These are phyloP conservation scores for Stagonosporopsis chrysanthemi DNA, from an alignment of 2,329 filamentous ascomycete genomes.

Conservation along the genomic window DNA sequence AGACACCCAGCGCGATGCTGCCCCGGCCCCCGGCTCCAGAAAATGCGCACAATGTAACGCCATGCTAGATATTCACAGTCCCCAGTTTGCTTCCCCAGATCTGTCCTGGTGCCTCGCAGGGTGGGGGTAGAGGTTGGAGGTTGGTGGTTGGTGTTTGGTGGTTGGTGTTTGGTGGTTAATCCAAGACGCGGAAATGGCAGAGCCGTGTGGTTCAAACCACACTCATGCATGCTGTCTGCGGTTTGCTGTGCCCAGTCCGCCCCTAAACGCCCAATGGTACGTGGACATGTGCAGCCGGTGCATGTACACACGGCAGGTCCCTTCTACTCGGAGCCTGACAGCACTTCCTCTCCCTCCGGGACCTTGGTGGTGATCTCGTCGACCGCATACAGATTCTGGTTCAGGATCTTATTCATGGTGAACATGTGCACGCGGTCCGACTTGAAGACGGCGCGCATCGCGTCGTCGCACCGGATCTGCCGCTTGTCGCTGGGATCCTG, in stretches of 20 bases:
- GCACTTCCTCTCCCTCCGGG: neutral
- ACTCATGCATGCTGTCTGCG: neutral
- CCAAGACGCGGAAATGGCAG: too few species aligned
- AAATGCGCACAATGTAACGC: constrained; percentile 18
- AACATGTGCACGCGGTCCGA: constrained; percentile 95
- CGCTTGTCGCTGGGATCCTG: constrained; percentile 92
- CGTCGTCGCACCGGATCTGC: constrained; percentile 91
- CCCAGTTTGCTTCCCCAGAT: neutral
- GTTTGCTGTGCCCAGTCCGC: neutral
- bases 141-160: too few species aligned
- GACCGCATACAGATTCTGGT: constrained; percentile 84
- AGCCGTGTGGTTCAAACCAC: too few species aligned
- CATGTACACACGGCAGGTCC: neutral
- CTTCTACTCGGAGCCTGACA: neutral
- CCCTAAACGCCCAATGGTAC: neutral
- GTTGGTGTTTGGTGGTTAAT: too few species aligned
- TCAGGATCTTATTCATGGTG: constrained; percentile 97
- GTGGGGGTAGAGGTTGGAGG: too few species aligned
- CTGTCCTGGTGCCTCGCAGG: neutral
- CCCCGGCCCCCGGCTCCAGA: neutral
- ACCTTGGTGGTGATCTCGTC: constrained; percentile 62
- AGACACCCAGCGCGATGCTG: constrained; percentile 6
- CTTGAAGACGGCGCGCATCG: constrained; percentile 92
- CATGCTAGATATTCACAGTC: constrained; percentile 17
- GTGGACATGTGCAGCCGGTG: neutral